Conservation (phyloP, 306 rosid species). For the Cajanus cajan region DNA sequence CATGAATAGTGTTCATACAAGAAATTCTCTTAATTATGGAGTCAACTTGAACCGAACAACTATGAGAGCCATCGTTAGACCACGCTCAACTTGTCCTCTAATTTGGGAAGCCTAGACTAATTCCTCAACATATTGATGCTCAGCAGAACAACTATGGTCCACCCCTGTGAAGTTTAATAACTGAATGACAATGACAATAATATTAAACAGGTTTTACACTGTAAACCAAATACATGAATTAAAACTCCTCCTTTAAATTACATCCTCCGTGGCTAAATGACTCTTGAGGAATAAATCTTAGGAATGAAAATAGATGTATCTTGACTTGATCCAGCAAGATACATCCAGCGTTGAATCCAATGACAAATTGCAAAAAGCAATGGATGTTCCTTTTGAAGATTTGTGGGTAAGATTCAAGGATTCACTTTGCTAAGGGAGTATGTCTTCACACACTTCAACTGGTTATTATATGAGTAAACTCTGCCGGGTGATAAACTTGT, state of each 20-base stretch:
- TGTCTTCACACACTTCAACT: slow-evolving; percentile 54
- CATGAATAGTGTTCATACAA: not conserved
- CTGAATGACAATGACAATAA: not conserved
- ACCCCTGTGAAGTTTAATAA: not conserved
- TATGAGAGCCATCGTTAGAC: not conserved
- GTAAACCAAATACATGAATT: not conserved
- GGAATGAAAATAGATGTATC: not conserved
- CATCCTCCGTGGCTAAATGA: not conserved
- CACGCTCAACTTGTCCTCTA: not conserved
- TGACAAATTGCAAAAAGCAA: slow-evolving; percentile 3
- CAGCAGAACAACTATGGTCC: not conserved
- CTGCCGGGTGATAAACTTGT: slow-evolving; percentile 43
- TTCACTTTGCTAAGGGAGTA: slow-evolving; percentile 38
- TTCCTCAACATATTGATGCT: not conserved
- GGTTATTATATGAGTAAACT: slow-evolving; percentile 59
- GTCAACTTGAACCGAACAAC: not conserved
- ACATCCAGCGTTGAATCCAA: not conserved
- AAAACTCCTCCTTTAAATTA: slow-evolving; percentile 16
- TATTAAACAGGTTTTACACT: not conserved
- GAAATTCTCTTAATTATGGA: not conserved
- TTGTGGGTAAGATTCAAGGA: slow-evolving; percentile 8
- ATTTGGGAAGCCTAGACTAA: not conserved
- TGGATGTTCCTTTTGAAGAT: not conserved
- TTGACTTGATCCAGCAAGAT: slow-evolving; percentile 1
- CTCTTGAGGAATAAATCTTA: not conserved